Conservation (phyloP, 257 asterid species). For the Agastache rugosa region DNA sequence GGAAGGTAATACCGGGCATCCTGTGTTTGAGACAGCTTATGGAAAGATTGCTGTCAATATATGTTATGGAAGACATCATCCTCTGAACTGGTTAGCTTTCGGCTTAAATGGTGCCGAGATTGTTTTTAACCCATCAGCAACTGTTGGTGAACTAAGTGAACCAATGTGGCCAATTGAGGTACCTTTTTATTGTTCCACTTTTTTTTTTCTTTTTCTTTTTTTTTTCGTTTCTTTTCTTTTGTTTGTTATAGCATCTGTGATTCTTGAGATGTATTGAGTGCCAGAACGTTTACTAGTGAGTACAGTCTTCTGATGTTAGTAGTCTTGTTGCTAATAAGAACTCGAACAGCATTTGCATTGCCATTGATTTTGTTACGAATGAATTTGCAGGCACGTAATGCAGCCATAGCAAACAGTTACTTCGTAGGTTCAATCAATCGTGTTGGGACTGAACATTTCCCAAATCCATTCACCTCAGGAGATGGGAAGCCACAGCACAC, state of each 20-base stretch:
- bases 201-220: no score
- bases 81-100: conserved; percentile 93
- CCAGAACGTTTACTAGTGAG: not conserved
- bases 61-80: conserved; percentile 99
- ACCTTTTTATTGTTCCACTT: conserved; percentile 13
- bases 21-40: conserved; percentile 89
- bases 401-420: conserved; percentile 93
- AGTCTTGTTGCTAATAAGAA: not conserved
- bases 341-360: not conserved
- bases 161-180: conserved; percentile 99
- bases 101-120: conserved; percentile 97
- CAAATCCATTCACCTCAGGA: conserved; percentile 91
- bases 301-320: not conserved
- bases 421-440: conserved; percentile 89
- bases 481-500: conserved; percentile 90
- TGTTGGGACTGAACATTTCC: conserved; percentile 87
- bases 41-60: conserved; percentile 93
- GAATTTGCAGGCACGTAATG: conserved; percentile 85
- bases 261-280: not conserved
- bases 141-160: conserved; percentile 98
- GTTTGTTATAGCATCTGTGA: not conserved
- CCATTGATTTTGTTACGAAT: not conserved
- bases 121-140: conserved; percentile 94
- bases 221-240: not conserved
- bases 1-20: conserved; percentile 99